Evolutionary conservation across 345 rosid genomes (phyloP).

Genomic region (Kandelia obovata): DNA sequence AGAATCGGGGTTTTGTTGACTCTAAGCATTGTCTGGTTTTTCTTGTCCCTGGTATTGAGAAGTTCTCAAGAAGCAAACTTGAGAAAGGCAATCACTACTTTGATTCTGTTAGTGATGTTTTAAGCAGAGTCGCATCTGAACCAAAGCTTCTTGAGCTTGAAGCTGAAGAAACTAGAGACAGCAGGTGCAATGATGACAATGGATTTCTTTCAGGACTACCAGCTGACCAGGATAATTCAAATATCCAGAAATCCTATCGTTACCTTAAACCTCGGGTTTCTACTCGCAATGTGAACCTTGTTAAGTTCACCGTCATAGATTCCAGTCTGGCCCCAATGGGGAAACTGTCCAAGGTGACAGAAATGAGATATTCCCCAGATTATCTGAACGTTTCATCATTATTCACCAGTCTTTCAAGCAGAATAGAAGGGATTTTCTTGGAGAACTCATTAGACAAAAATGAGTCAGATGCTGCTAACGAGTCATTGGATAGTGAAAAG

Average conservation of each 20-base stretch:
- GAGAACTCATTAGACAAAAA: slow-evolving; percentile 19
- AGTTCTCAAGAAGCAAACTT: slow-evolving; percentile 62
- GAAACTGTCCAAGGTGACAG: slow-evolving; percentile 45
- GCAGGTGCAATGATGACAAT: slow-evolving; percentile 29
- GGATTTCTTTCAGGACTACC: slow-evolving; percentile 26
- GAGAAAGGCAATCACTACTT: slow-evolving; percentile 66
- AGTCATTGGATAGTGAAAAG: slow-evolving; percentile 29
- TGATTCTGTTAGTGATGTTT: slow-evolving; percentile 65
- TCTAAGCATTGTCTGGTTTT: slow-evolving; percentile 55
- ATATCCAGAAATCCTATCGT: slow-evolving; percentile 27
- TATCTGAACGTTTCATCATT: slow-evolving; percentile 32
- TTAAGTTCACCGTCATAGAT: slow-evolving; percentile 62
- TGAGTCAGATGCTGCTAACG: slow-evolving; percentile 24
- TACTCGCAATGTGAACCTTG: slow-evolving; percentile 24
- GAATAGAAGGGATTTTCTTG: slow-evolving; percentile 19
- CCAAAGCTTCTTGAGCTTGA: slow-evolving; percentile 63
- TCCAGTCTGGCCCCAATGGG: slow-evolving; percentile 46
- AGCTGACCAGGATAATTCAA: slow-evolving; percentile 44
- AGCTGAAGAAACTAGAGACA: slow-evolving; percentile 35
- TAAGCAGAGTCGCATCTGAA: slow-evolving; percentile 61
- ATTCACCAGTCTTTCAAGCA: slow-evolving; percentile 22
- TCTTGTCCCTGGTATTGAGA: slow-evolving; percentile 62
- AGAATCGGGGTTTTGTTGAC: slow-evolving; percentile 36
- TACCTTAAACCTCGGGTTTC: slow-evolving; percentile 67
- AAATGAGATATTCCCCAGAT: slow-evolving; percentile 36